Percentiles rank a stretch among this genome's conserved stretches.
Evolutionary conservation across 345 rosid species (phyloP).

Genomic region (Eutrema japonicum): DNA sequence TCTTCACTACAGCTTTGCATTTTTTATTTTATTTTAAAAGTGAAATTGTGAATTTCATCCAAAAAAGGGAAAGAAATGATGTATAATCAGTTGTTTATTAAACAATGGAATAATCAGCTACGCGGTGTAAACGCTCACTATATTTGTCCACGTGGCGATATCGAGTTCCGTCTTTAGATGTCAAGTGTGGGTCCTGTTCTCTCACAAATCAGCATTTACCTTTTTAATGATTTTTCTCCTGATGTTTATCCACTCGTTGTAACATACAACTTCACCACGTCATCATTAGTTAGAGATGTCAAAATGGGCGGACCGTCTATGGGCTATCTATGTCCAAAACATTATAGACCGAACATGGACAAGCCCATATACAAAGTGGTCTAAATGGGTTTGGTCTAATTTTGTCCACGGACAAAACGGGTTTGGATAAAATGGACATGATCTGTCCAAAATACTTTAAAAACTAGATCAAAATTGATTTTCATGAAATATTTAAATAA

Average conservation of each 20-base stretch:
- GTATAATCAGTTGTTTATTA: neutral
- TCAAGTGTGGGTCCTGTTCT: neutral
- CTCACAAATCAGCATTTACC: neutral
- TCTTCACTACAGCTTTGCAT: neutral
- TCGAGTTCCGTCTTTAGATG: neutral
- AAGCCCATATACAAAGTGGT: no score
- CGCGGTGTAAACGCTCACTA: slow-evolving; percentile 28
- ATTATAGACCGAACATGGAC: no score
- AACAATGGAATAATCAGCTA: neutral
- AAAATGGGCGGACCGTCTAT: no score
- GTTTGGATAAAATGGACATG: no score
- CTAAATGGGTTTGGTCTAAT: no score
- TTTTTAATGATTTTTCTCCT: neutral
- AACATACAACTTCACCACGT: slow-evolving; percentile 6
- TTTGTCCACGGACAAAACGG: no score
- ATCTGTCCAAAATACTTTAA: no score
- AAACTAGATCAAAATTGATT: no score
- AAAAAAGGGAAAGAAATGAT: no score
- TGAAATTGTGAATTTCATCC: neutral
- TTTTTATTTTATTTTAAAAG: neutral
- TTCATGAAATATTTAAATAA: no score
- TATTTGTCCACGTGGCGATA: slow-evolving; percentile 12
- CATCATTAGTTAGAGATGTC: neutral
- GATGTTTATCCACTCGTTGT: slow-evolving; percentile 8
- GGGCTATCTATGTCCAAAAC: no score